Evolutionary conservation across 2,329 filamentous ascomycete genomes (phyloP), one percentile per base, ranked within the genome.

Genomic region (Westerdykella sp.): DNA sequence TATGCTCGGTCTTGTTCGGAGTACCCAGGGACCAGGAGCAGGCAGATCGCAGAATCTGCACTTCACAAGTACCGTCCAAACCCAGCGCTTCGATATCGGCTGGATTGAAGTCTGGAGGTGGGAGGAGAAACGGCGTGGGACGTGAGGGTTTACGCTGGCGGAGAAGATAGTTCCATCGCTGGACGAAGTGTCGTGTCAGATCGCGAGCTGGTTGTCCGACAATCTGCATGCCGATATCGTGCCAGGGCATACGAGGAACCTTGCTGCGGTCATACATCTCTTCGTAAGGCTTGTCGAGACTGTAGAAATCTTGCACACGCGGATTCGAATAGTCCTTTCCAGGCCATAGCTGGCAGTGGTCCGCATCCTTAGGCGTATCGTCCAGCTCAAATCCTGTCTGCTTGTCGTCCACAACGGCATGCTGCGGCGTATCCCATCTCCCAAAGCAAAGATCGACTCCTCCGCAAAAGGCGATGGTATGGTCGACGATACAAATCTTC

Each of bases 301-400:
- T 81, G 72, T 88, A 96, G 63, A 98, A 98, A 65, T 98, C 93
- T 56, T 94, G 87, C 3, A 96, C 87, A 55, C 93, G 79, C 14
- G 93, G 91, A 58, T 98, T 98, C 0, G 90, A 96, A 68, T 98
- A 98, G 66, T 98, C 93, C 66, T 98, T 98, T 40, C 93, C 93
- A 0, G 93, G 91, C 80, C 93, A 98, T 15, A 96, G 76, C 66
- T 97, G 93, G 58, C 89, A 95, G 63, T 96, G 87, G 60, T 97
- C 89, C 1, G 89, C 84, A 67, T 97, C 91, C 62, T 88, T 87
- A 12, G 88, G 88, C 14, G 77, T 72, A 25, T 76, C 65, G 28
- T 80, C 80, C 25, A 82, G 73, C 67, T 97, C 93, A 63, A 97
- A 97, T 1, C 93, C 93, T 6, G 93, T 97, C 7, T 89, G 82